Base-by-base conservation (phyloP, 2,329 filamentous ascomycete genomes). In the Alternaria dauci region DNA sequence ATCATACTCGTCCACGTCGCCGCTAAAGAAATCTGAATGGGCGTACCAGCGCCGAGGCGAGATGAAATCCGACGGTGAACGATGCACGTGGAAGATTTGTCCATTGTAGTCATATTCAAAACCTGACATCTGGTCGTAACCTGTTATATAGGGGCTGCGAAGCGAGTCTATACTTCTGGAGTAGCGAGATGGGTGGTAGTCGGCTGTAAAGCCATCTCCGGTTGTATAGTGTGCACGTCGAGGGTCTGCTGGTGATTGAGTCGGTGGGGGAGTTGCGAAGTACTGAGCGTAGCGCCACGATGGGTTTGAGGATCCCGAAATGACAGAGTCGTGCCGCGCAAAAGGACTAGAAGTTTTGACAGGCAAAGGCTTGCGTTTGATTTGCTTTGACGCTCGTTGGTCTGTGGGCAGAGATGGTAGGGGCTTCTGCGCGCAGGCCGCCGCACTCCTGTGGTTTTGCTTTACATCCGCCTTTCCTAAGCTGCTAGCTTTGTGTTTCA, bases 61-160 rank as follows among this genome's bases (percentile, higher is more conserved):
- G 11, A 41, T 18, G 18, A 18, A 41, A 11, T 5, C 18, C 9
- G 38, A 41, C 12, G 38, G 18, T 3, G 34, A 25, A 41, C 54
- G 53, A 53, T 68, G 66, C 2, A 69, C 30, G 44, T 71, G 69
- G 18, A 69, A 39, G 0, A 61, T 52, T 5, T 48, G 50, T 2
- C 70, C 69, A 52, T 72, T 57, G 56, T 71, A 71, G 38, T 61
- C 62, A 44, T 68, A 71, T 2, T 32, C 2, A 18, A 63, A 64
- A 1, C 25, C n/a, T 12, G 61, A 65, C 8, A 34, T 16, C 2
- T 53, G 36, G 34, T 71, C 67, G 52, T 59, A 56, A 25, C 68
- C 70, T 36, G 34, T 25, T 34, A 50, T 36, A 20, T 38, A 50
- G 4, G 46, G 30, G 8, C 5, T 20, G 25, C 56, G 38, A 64